phyloP scores from a whole-genome alignment of 306 rosid species.

The Corylus americana region DNA sequence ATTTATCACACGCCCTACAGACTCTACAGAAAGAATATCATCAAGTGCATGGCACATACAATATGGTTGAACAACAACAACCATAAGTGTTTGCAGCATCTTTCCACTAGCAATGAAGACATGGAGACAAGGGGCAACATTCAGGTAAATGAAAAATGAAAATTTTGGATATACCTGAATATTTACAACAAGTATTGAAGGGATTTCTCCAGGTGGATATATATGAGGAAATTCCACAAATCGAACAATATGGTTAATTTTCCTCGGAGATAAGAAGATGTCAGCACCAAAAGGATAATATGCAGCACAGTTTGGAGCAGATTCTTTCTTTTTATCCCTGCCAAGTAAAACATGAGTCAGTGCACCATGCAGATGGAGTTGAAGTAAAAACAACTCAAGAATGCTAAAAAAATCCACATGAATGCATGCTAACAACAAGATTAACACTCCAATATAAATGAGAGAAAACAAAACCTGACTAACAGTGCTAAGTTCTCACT shows the following conservation, averaged over 20 bases:
- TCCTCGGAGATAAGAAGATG: constrained; percentile 68
- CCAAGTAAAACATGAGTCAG: constrained; percentile 26
- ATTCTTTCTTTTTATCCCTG: constrained; percentile 96
- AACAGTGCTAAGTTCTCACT: constrained; percentile 41
- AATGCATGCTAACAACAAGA: constrained; percentile 16
- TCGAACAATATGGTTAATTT: constrained; percentile 93
- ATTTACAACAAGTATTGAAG: constrained; percentile 83
- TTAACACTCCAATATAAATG: neutral
- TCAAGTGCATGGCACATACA: neutral
- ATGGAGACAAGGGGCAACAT: neutral
- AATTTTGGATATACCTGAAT: constrained; percentile 59
- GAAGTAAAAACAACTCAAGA: constrained; percentile 16
- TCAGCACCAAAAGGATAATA: constrained; percentile 85
- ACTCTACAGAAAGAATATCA: neutral
- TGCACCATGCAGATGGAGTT: constrained; percentile 15
- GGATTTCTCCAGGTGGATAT: constrained; percentile 62
- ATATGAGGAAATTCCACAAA: constrained; percentile 81
- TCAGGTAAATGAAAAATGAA: constrained; percentile 7
- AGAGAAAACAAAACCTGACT: constrained; percentile 1
- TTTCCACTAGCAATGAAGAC: constrained; percentile 15
- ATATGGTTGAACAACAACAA: neutral
- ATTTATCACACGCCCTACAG: neutral
- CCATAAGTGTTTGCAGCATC: constrained; percentile 1
- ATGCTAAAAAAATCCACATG: constrained; percentile 5
- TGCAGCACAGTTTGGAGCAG: constrained; percentile 74